Evolutionary conservation across 2,329 filamentous ascomycete genomes (phyloP).

Genomic region (Fonsecaea multimorphosa): DNA sequence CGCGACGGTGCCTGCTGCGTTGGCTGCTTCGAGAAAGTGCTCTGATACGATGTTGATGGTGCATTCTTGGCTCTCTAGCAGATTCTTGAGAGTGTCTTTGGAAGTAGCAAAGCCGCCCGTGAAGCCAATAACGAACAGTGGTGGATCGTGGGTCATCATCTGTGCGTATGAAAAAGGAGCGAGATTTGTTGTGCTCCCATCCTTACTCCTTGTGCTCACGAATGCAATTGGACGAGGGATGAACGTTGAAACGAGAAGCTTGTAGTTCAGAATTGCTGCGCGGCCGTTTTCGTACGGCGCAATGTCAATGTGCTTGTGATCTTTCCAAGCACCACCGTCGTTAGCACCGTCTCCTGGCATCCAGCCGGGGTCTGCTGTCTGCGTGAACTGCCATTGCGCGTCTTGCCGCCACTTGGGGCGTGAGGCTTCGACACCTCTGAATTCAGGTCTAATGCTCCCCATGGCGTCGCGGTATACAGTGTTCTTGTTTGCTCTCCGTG

Average conservation of each 20-base stretch:
- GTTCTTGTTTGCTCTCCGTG: too few relatives aligned
- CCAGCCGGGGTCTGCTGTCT: too few relatives aligned
- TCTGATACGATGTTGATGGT: constrained; percentile 87
- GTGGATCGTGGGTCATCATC: constrained; percentile 82
- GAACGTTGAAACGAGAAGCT: not conserved
- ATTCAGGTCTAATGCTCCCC: too few relatives aligned
- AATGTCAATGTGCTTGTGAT: too few relatives aligned
- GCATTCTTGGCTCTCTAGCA: constrained; percentile 74
- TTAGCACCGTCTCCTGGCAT: too few relatives aligned
- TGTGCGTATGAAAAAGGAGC: constrained; percentile 89
- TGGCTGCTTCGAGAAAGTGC: constrained; percentile 84
- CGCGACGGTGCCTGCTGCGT: constrained; percentile 75
- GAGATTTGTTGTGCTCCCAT: constrained; percentile 73
- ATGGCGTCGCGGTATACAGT: too few relatives aligned
- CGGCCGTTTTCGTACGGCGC: too few relatives aligned
- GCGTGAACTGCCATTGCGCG: too few relatives aligned
- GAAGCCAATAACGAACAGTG: constrained; percentile 73
- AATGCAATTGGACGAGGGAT: not conserved
- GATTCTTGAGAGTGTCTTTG: constrained; percentile 80
- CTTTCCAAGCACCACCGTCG: too few relatives aligned
- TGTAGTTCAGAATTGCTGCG: too few relatives aligned
- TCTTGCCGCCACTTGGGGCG: too few relatives aligned
- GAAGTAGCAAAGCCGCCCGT: constrained; percentile 62
- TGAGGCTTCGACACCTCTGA: too few relatives aligned
- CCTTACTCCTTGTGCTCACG: constrained; percentile 53